Evolutionary conservation across 148 eudicot genomes (phyloP), one percentile per base, ranked within the genome.

Genomic region (Dianthus caryophyllus): DNA sequence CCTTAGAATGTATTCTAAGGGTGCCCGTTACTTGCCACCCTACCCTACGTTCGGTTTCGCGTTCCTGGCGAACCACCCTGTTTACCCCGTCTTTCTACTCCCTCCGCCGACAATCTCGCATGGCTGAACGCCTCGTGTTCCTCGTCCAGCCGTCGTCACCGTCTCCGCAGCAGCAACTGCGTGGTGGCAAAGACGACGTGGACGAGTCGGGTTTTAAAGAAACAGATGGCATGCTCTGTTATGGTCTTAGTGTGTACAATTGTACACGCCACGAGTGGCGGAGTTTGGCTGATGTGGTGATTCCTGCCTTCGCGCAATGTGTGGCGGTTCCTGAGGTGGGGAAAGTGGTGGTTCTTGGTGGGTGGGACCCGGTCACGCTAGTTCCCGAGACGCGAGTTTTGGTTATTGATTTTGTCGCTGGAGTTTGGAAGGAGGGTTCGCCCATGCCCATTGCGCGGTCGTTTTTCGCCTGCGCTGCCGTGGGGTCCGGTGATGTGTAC

Each of bases 281-380:
- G 10, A 41, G 71, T 0, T 24, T 80, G 52, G 17, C 20, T 0
- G 53, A 72, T 14, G 8, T 64, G 0, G 25, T 68, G 0, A 67
- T 80, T 2, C 84, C 84, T 0, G 64, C 71, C 4, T 80, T 80
- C 49, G 70, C 81, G 1, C 84, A 80, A 46, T 67, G 66, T 30
- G 78, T 71, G 8, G 70, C 75, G 15, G 6, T 80, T 1, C 72
- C 72, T 0, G 52, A 6, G 16, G 4, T 50, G 0, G 71, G 64
- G 47, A 77, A 77, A 48, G 25, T 80, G 49, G 57, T 77, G 7
- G 57, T 74, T 0, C 52, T 80, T 2, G 84, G 84, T 7, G 84
- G 84, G 17, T 80, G 81, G 81, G 81, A 77, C 72, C 81, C 84
- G 2, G 55, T 47, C 0, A 80, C 81, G 4, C 52, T 80, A 1